phyloP scores from a whole-genome alignment of 352 stramenopile genomes.

The Saprolegnia parasitica region DNA sequence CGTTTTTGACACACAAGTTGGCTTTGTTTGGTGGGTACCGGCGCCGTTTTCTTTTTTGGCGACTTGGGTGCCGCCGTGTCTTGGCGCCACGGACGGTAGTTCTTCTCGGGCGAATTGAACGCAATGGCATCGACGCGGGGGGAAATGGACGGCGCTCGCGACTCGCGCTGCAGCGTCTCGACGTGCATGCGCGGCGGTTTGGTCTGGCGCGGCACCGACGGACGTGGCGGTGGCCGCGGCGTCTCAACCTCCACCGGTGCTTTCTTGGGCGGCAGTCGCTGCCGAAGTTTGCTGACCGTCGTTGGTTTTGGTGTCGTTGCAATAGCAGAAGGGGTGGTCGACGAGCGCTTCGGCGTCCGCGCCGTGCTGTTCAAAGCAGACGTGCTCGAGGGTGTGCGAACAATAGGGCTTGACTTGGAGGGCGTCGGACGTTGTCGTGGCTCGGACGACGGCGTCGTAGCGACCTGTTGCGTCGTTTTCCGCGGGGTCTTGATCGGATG shows the following conservation, averaged over 20 bases:
- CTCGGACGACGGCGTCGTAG: no score
- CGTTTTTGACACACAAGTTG: no score
- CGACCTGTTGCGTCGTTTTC: no score
- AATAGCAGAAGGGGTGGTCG: no score
- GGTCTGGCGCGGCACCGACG: neutral
- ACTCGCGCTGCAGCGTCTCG: neutral
- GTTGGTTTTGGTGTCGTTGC: neutral
- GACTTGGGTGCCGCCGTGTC: neutral
- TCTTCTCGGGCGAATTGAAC: constrained; percentile 26
- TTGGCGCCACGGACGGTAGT: constrained; percentile 28
- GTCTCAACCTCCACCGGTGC: neutral
- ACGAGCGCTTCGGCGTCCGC: no score
- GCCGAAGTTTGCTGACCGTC: neutral
- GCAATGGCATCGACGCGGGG: constrained; percentile 14
- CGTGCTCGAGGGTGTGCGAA: no score
- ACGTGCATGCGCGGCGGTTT: neutral
- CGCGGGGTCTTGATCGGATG: no score
- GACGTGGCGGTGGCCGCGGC: neutral
- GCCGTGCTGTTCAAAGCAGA: no score
- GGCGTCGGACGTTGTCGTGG: no score
- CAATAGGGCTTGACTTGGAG: no score
- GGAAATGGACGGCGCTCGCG: neutral
- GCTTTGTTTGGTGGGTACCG: neutral
- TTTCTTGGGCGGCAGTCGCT: neutral
- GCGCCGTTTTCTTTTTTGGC: constrained; percentile 6